Evolutionary conservation across 2,329 filamentous ascomycete genomes (phyloP).

Genomic region (Diaporthe ampelina): DNA sequence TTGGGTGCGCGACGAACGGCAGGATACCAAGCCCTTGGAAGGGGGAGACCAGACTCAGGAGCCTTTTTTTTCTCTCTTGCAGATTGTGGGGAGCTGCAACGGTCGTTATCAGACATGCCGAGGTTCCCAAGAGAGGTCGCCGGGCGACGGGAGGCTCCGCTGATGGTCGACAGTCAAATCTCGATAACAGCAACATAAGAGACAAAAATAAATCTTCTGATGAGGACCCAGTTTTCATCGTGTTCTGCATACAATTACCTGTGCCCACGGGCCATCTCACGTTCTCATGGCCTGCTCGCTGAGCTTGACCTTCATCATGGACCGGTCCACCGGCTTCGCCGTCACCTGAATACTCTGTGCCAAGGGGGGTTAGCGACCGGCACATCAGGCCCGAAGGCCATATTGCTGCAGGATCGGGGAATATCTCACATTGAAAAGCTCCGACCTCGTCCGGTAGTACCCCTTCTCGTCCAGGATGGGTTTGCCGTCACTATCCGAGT

Average conservation of each 20-base stretch:
- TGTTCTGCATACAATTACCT: not conserved
- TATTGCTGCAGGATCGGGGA: not conserved
- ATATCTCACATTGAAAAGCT: slow-evolving; percentile 48
- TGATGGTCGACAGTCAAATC: slow-evolving; percentile 18
- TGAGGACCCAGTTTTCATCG: not conserved
- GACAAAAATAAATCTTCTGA: slow-evolving; percentile 5
- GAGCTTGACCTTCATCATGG: slow-evolving; percentile 47
- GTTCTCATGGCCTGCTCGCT: slow-evolving; percentile 32
- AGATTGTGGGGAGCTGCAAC: slow-evolving; percentile 6
- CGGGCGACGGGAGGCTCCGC: slow-evolving; percentile 17
- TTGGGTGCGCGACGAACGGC: not conserved
- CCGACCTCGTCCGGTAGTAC: slow-evolving; percentile 45
- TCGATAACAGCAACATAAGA: slow-evolving; percentile 6
- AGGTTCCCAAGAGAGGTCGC: slow-evolving; percentile 23
- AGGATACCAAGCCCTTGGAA: not conserved
- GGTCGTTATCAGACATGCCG: slow-evolving; percentile 14
- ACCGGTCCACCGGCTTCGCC: slow-evolving; percentile 48
- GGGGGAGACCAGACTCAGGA: not conserved
- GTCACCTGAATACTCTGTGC: slow-evolving; percentile 47
- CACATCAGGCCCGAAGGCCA: not conserved
- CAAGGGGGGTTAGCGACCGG: slow-evolving; percentile 16
- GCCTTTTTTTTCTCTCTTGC: not conserved
- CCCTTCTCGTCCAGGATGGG: slow-evolving; percentile 45
- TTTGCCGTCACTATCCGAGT: slow-evolving; percentile 44
- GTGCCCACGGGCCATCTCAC: not conserved